phyloP scores from a whole-genome alignment of 202 grass and related monocot species.

The Setaria viridis region DNA sequence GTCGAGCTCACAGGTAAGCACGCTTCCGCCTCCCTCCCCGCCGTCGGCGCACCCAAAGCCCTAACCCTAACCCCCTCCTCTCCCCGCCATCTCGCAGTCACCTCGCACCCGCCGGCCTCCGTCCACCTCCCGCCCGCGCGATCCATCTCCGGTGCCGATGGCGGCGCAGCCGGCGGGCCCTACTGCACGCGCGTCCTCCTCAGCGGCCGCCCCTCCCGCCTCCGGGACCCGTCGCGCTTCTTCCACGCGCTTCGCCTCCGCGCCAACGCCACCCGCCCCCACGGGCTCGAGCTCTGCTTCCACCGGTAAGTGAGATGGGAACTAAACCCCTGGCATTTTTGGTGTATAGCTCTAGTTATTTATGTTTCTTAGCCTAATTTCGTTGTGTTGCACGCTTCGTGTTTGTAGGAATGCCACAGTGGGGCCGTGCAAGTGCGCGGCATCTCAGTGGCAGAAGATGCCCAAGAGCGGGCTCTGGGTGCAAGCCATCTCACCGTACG shows the following conservation, averaged over 20 bases:
- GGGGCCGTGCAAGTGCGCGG: constrained; percentile 67
- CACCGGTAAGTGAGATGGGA: constrained; percentile 58
- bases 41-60: background rate
- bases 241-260: constrained; percentile 66
- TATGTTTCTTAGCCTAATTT: constrained; percentile 1
- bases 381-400: background rate
- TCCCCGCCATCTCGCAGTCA: constrained; percentile 49
- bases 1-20: constrained; percentile 66
- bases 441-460: constrained; percentile 83
- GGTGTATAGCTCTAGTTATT: background rate
- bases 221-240: constrained; percentile 72
- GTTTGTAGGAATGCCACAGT: constrained; percentile 78
- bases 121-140: constrained; percentile 40
- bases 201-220: constrained; percentile 64
- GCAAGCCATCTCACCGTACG: constrained; percentile 73
- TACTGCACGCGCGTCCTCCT: constrained; percentile 69
- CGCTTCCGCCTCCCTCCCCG: background rate
- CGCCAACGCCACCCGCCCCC: constrained; percentile 54
- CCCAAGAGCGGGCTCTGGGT: constrained; percentile 70
- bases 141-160: constrained; percentile 40
- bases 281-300: constrained; percentile 83
- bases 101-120: constrained; percentile 57
- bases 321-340: constrained; percentile 43
- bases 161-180: constrained; percentile 28
- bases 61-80: constrained; percentile 41